Conservation (phyloP, 2,329 filamentous ascomycete species). For the Zasmidium cellare region DNA sequence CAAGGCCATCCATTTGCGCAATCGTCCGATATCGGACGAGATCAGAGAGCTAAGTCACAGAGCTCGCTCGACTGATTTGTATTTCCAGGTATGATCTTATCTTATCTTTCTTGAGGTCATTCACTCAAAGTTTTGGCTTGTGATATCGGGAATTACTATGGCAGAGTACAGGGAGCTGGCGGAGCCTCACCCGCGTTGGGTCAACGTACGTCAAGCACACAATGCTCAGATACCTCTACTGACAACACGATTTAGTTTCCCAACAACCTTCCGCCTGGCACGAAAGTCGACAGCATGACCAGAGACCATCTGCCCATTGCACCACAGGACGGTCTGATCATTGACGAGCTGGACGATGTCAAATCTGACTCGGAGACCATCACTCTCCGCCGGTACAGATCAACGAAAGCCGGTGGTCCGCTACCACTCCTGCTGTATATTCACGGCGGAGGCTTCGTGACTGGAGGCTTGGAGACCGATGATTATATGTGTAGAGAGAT, state of each 20-base stretch:
- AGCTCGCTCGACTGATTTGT: neutral
- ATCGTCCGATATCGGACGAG: neutral
- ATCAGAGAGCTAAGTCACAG: neutral
- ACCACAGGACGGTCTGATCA: neutral
- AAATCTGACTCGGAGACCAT: neutral
- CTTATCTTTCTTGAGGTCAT: neutral
- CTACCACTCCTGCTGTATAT: conserved; percentile 2
- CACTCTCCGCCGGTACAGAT: neutral
- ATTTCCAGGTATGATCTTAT: too few relatives aligned
- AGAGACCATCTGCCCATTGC: conserved; percentile 4
- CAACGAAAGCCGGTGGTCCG: neutral
- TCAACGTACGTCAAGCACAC: neutral
- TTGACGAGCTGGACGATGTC: conserved; percentile 6
- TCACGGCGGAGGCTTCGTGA: conserved; percentile 10
- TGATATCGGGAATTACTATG: too few relatives aligned
- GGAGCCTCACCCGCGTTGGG: conserved; percentile 1
- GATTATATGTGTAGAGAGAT: conserved; percentile 4
- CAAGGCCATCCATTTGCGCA: neutral
- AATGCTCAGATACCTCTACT: neutral
- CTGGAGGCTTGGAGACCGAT: conserved; percentile 3
- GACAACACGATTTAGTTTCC: neutral
- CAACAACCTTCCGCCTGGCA: conserved; percentile 1
- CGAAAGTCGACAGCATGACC: conserved; percentile 1
- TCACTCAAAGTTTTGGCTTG: neutral
- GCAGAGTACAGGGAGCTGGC: conserved; percentile 4